These are phyloP conservation scores for Saraca asoca DNA, from an alignment of 331 rosid species.

Conservation along the genomic window DNA sequence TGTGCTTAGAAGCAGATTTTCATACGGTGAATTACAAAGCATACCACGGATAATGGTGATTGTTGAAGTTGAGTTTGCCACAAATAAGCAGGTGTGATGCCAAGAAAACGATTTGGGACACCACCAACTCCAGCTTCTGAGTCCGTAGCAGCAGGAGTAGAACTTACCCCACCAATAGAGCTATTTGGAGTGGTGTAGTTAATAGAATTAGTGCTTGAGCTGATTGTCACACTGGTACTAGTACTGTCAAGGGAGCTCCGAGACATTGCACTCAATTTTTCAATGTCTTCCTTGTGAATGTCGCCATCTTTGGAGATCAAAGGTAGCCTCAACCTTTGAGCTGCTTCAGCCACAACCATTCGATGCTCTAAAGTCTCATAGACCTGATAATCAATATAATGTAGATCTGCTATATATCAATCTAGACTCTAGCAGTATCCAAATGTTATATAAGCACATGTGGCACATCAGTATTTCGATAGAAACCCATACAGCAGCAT, in stretches of 20 bases:
- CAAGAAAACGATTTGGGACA: slow-evolving; percentile 81
- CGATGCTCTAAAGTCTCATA: slow-evolving; percentile 83
- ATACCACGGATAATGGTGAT: slow-evolving; percentile 53
- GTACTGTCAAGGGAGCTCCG: slow-evolving; percentile 75
- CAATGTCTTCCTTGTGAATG: slow-evolving; percentile 80
- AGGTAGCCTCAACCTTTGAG: slow-evolving; percentile 90
- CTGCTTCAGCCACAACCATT: slow-evolving; percentile 90
- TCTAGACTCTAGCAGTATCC: background rate
- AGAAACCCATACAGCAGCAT: too few relatives aligned
- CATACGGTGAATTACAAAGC: slow-evolving; percentile 19
- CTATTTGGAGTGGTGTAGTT: slow-evolving; percentile 64
- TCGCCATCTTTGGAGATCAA: slow-evolving; percentile 89
- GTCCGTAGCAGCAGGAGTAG: slow-evolving; percentile 49
- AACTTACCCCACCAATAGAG: slow-evolving; percentile 47
- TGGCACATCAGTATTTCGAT: background rate
- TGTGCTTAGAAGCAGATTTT: slow-evolving; percentile 21
- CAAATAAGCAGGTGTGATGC: slow-evolving; percentile 81
- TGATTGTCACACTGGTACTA: slow-evolving; percentile 49
- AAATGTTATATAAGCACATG: slow-evolving; percentile 8
- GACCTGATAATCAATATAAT: slow-evolving; percentile 50
- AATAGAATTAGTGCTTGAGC: slow-evolving; percentile 65
- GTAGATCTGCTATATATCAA: slow-evolving; percentile 21
- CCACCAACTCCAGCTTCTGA: slow-evolving; percentile 77
- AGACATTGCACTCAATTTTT: slow-evolving; percentile 68
- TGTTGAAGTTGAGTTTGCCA: slow-evolving; percentile 84